phyloP scores from a whole-genome alignment of 192 early-diverging fungal genomes.

The Backusella sp. region DNA sequence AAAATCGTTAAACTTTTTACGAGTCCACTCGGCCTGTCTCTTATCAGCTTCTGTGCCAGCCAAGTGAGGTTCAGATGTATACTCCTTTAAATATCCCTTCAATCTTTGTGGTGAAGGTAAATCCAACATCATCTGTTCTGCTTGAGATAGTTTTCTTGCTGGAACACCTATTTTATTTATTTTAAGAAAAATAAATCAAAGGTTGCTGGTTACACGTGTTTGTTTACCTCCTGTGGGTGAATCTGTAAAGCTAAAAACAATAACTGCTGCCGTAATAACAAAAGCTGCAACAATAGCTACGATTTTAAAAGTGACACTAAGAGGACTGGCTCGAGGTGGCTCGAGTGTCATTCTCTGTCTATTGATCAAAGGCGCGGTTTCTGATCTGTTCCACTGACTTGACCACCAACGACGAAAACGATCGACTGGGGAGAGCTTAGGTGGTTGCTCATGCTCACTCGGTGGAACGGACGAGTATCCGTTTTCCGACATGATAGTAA shows the following conservation, averaged over 20 bases:
- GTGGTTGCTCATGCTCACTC: background rate
- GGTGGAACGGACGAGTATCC: background rate
- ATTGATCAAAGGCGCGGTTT: conserved; percentile 21
- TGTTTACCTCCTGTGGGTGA: background rate
- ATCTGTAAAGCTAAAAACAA: background rate
- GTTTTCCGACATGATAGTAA: background rate
- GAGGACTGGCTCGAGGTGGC: conserved; percentile 10
- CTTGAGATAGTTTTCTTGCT: background rate
- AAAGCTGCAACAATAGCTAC: conserved; percentile 1
- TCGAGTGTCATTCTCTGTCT: conserved; percentile 21
- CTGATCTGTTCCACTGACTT: background rate
- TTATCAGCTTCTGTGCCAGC: conserved; percentile 51
- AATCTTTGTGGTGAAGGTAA: conserved; percentile 30
- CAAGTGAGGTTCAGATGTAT: conserved; percentile 57
- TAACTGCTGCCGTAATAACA: background rate
- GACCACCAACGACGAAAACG: background rate
- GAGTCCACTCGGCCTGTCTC: conserved; percentile 56
- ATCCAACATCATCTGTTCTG: conserved; percentile 23
- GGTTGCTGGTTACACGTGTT: background rate
- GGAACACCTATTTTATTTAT: background rate
- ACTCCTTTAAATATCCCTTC: conserved; percentile 48
- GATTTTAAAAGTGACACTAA: background rate
- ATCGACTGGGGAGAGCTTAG: background rate
- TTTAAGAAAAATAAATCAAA: background rate
- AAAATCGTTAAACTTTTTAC: conserved; percentile 47